Base-by-base conservation (phyloP, 768 basidiomycete genomes). In the Tulasnella sp. region DNA sequence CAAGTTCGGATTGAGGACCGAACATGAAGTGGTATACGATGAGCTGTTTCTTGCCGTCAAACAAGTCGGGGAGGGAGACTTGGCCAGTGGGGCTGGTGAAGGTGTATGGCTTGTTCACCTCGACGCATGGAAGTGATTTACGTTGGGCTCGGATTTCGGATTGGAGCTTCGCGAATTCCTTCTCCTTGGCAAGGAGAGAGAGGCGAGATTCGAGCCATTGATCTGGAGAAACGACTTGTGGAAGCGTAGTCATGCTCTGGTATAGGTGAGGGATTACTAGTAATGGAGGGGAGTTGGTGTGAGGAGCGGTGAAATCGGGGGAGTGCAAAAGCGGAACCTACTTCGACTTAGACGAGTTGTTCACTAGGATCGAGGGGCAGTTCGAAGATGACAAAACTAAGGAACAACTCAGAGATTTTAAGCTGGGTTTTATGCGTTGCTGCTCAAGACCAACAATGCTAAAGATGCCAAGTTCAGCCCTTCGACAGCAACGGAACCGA, bases 131-230 rank as follows among this genome's bases (percentile, higher is more conserved):
- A 69, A 69, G 64, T 3, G 64, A 28, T 69, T 69, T 69, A 16
- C 64, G 64, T 18, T 69, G 14, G 16, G 64, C n/a, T 28, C 64
- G 64, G 11, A 69, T 69, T 37, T 69, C 64, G 64, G 64, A 69
- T 31, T 69, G 64, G 28, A 69, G 64, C 28, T 69, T 69, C 28
- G 28, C 16, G 31, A 69, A 12, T 16, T 69, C 64, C 34, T 69
- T 69, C 64, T 69, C 64, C 64, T 69, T 69, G 31, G 64, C 28
- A 12, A 69, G 64, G 31, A 69, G 64, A 31, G 64, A 69, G 28
- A 69, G 64, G n/a, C 64, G 64, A 12, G 64, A 69, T 31, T 69
- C 28, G n/a, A 69, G 64, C 64, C 64, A 69, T 69, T 69, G 64
- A 37, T 69, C 64, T 14, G 64, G 64, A 69, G 64, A 69, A 37